Conservation (phyloP, 371 early-diverging fungal species). For the Mortierella sp. region DNA sequence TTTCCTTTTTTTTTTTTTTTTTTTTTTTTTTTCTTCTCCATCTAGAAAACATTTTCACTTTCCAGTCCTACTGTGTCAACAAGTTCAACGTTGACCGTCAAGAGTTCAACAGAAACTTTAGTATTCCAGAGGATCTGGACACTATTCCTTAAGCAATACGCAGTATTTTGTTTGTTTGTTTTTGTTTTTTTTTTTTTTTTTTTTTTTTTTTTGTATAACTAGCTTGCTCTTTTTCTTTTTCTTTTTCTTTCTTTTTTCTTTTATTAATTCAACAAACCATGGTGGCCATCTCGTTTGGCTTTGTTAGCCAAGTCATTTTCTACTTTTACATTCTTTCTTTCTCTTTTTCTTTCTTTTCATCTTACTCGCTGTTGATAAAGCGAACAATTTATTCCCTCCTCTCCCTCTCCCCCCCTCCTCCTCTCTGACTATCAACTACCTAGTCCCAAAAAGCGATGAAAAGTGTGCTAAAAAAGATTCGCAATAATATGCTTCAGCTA, state of each 20-base stretch:
- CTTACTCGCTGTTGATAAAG: too few relatives aligned
- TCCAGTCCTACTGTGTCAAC: conserved; percentile 85
- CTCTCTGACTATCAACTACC: too few relatives aligned
- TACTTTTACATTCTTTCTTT: conserved; percentile 5
- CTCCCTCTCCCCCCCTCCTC: conserved; percentile 6
- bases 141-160: conserved; percentile 53
- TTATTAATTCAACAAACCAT: too few relatives aligned
- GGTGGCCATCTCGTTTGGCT: too few relatives aligned
- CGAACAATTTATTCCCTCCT: background rate
- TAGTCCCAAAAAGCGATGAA: too few relatives aligned
- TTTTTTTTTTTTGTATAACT: background rate
- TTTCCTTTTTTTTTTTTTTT: background rate
- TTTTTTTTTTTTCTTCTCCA: background rate
- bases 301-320: background rate
- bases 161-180: background rate
- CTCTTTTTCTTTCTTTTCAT: conserved; percentile 2
- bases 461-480: too few relatives aligned
- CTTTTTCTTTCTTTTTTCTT: too few relatives aligned
- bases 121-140: conserved; percentile 86
- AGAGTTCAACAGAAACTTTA: conserved; percentile 81
- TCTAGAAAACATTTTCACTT: conserved; percentile 87
- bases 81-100: conserved; percentile 78
- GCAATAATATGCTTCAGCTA: too few relatives aligned
- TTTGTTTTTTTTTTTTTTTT: background rate
- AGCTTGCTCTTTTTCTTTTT: too few relatives aligned